These are phyloP conservation scores for Diplocarpon rosae DNA, from an alignment of 2,329 filamentous ascomycete species.

Conservation along the genomic window DNA sequence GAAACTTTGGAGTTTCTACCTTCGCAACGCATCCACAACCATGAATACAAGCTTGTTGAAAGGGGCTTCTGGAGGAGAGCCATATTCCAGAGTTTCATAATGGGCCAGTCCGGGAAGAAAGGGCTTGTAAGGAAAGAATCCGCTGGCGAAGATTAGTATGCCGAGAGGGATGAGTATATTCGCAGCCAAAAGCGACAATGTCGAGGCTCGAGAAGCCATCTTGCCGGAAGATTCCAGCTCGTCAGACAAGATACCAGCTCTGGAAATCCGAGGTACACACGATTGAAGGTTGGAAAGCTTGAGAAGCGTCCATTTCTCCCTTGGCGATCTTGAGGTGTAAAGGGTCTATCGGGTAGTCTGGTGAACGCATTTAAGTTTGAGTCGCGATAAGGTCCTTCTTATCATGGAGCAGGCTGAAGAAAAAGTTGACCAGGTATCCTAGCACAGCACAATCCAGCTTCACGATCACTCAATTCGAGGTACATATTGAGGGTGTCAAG, in stretches of 20 bases:
- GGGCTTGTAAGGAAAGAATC: conserved; percentile 97
- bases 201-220: conserved; percentile 20
- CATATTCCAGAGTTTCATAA: conserved; percentile 47
- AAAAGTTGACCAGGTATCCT: not conserved
- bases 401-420: not conserved
- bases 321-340: conserved; percentile 8
- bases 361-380: conserved; percentile 6
- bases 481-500: too few species aligned
- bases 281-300: not conserved
- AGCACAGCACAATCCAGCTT: not conserved
- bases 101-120: conserved; percentile 75
- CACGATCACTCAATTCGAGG: too few species aligned
- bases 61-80: conserved; percentile 48
- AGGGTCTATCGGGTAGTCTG: conserved; percentile 8
- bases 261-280: not conserved
- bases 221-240: conserved; percentile 7
- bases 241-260: conserved; percentile 4
- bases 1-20: conserved; percentile 37
- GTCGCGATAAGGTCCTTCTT: not conserved
- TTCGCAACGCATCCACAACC: conserved; percentile 91
- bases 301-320: conserved; percentile 14
- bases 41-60: conserved; percentile 94
- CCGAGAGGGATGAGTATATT: conserved; percentile 71
- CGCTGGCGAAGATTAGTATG: conserved; percentile 67
- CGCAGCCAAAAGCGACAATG: conserved; percentile 44